Evolutionary conservation across 768 basidiomycete species (phyloP), one percentile per base, ranked within the genome.

Genomic region (Leccinellum albellum): DNA sequence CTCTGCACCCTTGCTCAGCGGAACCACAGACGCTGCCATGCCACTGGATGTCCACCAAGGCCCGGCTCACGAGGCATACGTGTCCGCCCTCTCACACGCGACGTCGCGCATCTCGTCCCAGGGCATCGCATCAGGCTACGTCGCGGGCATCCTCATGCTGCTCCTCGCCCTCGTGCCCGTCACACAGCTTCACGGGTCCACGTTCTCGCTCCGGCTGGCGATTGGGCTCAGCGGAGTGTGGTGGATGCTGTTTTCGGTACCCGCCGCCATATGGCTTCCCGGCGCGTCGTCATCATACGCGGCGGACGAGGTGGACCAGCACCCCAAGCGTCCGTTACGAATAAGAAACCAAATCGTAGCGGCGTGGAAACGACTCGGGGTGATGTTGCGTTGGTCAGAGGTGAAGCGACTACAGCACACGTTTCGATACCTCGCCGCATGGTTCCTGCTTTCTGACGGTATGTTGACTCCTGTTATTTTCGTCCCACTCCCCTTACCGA

Each of bases 371-470:
- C 74, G 87, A 23, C 78, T 98, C 0, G 85, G 83, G 0, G 76
- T 74, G 31, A 94, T 94, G 88, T 75, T 98, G 21, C 77, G 76
- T 1, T 86, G 83, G 78, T 74, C 73, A 8, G 87, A 96, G 66
- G 84, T 95, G 40, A 81, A 81, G 69, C 81, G 81, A 52, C 76
- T 98, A 15, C 79, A 81, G 29, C 87, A 93, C 65, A 94, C 94
- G 1, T 98, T 95, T 77, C 81, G 81, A 62, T 98, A 92, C 64
- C 85, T 98, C 44, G 82, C 86, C 6, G 93, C 96, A 0, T 98
- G 95, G 94, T 95, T 97, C 70, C 79, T 98, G 13, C 82, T 98
- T 23, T 92, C 90, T 1, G 95, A 98, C 65, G 91, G 93, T 90
- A 52, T 45, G 82, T 71, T 29, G 24, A 17, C 37, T 24, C 10